These are phyloP conservation scores for Mikania micrantha DNA, from an alignment of 129 eudicot genomes.

Conservation along the genomic window DNA sequence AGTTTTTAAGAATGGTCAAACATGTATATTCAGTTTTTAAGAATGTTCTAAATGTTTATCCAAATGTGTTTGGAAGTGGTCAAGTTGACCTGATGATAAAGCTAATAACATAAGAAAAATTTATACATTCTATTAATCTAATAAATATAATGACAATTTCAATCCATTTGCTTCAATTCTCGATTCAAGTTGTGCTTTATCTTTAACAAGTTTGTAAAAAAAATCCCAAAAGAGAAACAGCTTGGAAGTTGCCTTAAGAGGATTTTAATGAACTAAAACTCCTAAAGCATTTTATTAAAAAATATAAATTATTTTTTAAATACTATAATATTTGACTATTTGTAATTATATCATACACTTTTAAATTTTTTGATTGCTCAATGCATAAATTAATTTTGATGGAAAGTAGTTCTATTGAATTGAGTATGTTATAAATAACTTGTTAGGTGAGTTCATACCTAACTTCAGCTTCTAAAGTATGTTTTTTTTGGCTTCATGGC, in stretches of 20 bases:
- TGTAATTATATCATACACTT: not conserved
- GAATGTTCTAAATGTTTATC: too few species aligned
- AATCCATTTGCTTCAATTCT: not conserved
- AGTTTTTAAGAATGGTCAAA: too few species aligned
- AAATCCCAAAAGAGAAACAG: not conserved
- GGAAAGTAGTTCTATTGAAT: not conserved
- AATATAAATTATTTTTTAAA: not conserved
- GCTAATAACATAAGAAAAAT: not conserved
- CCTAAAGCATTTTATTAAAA: not conserved
- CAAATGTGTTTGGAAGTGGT: too few species aligned
- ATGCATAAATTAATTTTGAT: not conserved
- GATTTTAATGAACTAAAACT: not conserved
- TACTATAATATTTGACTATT: too few species aligned
- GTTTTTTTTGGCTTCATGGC: constrained; percentile 47
- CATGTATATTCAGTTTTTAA: too few species aligned
- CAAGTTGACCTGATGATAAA: constrained; percentile 42
- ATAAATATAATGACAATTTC: not conserved
- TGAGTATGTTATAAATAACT: not conserved
- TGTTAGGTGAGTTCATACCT: constrained; percentile 41
- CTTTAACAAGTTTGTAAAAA: not conserved
- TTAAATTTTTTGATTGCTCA: not conserved
- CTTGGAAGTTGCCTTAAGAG: not conserved
- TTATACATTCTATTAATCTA: not conserved
- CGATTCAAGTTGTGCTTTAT: not conserved
- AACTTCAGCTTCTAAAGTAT: constrained; percentile 65